Evolutionary conservation across 495 filamentous ascomycete genomes (phyloP), one percentile per base, ranked within the genome.

Genomic region (Penicillium mononematosum): DNA sequence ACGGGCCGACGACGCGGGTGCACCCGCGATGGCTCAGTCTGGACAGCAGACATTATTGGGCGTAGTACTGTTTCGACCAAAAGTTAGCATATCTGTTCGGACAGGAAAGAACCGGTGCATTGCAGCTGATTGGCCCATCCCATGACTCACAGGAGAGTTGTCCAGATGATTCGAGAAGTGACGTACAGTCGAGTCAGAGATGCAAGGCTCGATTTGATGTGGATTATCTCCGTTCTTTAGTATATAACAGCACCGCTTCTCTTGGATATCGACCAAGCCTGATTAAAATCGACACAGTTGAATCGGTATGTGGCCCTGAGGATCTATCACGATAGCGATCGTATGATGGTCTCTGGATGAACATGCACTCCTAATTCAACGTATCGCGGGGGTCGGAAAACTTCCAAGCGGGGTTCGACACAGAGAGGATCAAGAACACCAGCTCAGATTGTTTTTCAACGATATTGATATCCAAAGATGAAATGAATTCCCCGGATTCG

Each of bases 1-100:
- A 63, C 56, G 31, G 66, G 64, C 45, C 71, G 72, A 27, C 74
- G 69, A 39, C 72, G 72, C 32, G 70, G 72, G 52, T 75, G 69
- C 45, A 64, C 32, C 58, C 68, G 68, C 45, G 55, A 38, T 32
- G 61, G 27, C 34, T 69, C 62, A 47, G 59, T 58, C 43, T 67
- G 65, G 24, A 60, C 27, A 31, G 59, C 50, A 34, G 65, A 62
- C 67, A 69, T 71, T 51, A 61, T 59, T 50, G 58, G 50, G 25
- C 12, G 38, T 58, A 54, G 38, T 58, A 54, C 57, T 63, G 32
- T 42, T 45, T 47, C n/a, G 44, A 29, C 20, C 29, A 55, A 39
- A 52, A 41, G 22, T 65, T 61, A 68, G 65, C 41, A 49, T 11
- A 44, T 12, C 31, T 17, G 48, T 27, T 39, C 51, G 27, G 47